These are phyloP conservation scores for Skeletonema potamos DNA, from an alignment of 108 stramenopile genomes.

Conservation along the genomic window DNA sequence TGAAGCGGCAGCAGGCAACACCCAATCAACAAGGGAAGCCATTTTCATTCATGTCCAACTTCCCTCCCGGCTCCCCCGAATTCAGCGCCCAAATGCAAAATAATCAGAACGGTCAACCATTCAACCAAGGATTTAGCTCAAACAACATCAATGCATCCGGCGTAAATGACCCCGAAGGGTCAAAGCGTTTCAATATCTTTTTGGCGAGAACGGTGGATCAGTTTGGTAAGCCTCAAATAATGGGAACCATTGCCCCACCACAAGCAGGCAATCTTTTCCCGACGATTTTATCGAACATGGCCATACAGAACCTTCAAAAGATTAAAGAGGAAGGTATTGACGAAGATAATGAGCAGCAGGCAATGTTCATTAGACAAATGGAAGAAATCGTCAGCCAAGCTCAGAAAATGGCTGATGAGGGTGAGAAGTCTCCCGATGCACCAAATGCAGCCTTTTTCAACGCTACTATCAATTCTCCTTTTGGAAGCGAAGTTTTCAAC, in stretches of 20 bases:
- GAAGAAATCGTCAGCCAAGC: slow-evolving; percentile 42
- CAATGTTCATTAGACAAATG: slow-evolving; percentile 47
- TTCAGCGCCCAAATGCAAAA: slow-evolving; percentile 45
- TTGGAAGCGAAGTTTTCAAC: slow-evolving; percentile 41
- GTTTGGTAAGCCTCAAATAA: slow-evolving; percentile 73
- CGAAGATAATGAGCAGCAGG: slow-evolving; percentile 49
- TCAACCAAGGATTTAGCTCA: slow-evolving; percentile 53
- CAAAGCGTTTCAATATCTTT: slow-evolving; percentile 90
- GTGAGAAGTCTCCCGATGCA: slow-evolving; percentile 41
- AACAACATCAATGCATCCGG: slow-evolving; percentile 84
- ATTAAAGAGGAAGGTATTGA: slow-evolving; percentile 40
- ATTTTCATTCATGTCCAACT: slow-evolving; percentile 49
- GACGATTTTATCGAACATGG: slow-evolving; percentile 79
- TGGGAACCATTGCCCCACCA: slow-evolving; percentile 88
- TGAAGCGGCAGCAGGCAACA: slow-evolving; percentile 23
- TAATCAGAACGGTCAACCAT: background rate
- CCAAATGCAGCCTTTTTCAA: slow-evolving; percentile 72
- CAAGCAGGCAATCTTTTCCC: slow-evolving; percentile 90
- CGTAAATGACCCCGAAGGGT: slow-evolving; percentile 87
- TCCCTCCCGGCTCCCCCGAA: slow-evolving; percentile 43
- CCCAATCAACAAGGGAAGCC: slow-evolving; percentile 25
- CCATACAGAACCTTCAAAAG: slow-evolving; percentile 59
- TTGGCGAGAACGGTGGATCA: slow-evolving; percentile 71
- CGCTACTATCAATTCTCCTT: slow-evolving; percentile 60
- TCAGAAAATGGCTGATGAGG: slow-evolving; percentile 38